A percentile compares a stretch with the other conserved stretches of the same genome.
Evolutionary conservation across 2,329 filamentous ascomycete genomes (phyloP).

Genomic region (Colletotrichum sp.): DNA sequence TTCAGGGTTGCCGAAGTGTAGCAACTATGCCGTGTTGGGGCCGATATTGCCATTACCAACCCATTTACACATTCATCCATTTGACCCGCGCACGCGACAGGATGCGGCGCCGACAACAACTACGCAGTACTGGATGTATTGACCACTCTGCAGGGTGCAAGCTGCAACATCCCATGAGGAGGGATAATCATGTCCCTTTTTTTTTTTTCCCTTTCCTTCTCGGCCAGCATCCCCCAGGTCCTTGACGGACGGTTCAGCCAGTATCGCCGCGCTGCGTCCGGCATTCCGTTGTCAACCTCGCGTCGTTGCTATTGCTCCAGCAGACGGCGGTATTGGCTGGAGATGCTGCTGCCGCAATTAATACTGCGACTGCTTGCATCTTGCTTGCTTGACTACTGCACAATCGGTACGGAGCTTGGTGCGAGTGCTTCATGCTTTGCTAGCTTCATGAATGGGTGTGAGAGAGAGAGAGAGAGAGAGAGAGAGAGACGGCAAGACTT

Average conservation of each 20-base stretch:
- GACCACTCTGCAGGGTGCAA: background rate
- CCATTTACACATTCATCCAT: background rate
- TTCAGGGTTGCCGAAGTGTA: background rate
- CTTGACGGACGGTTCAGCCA: background rate
- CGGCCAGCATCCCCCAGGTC: background rate
- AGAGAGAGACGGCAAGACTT: background rate
- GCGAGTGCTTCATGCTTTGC: background rate
- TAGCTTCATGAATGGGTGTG: background rate
- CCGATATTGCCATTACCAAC: background rate
- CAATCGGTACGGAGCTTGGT: background rate
- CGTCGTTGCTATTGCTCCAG: background rate
- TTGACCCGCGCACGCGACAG: slow-evolving; percentile 14
- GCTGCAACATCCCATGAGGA: background rate
- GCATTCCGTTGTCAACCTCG: background rate
- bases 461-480: background rate
- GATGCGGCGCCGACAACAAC: background rate
- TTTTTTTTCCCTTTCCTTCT: background rate
- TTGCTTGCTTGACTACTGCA: background rate
- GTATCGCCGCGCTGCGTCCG: background rate
- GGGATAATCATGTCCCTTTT: background rate
- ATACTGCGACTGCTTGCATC: background rate
- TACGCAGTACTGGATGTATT: background rate
- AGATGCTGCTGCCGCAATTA: background rate
- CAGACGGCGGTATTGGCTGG: background rate
- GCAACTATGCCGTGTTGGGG: background rate